Evolutionary conservation across 1,284 basidiomycete species (phyloP).

Genomic region (Sutorius eximius): DNA sequence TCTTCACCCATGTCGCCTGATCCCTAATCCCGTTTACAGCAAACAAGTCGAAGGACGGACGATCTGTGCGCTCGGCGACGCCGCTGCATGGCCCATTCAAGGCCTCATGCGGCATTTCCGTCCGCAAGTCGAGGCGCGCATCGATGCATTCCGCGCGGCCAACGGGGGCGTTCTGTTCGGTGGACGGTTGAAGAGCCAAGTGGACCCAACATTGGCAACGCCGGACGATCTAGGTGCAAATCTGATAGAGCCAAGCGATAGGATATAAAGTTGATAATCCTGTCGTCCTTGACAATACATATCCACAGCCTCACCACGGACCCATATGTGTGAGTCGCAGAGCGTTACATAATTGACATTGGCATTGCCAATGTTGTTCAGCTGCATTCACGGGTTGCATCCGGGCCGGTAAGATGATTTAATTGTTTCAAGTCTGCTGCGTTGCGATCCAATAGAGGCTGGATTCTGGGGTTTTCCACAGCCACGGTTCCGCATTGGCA

Average conservation of each 20-base stretch:
- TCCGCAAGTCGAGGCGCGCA: slow-evolving; percentile 88
- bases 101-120: slow-evolving; percentile 97
- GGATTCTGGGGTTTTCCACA: neutral
- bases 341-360: neutral
- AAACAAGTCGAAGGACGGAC: slow-evolving; percentile 97
- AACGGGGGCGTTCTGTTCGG: slow-evolving; percentile 91
- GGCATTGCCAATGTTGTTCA: neutral
- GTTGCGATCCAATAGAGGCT: neutral
- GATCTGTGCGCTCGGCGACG: slow-evolving; percentile 96
- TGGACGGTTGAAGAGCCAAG: slow-evolving; percentile 72
- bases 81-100: slow-evolving; percentile 98
- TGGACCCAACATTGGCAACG: slow-evolving; percentile 72
- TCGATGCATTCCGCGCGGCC: slow-evolving; percentile 74
- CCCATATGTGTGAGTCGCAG: neutral
- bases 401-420: neutral
- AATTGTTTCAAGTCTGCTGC: neutral
- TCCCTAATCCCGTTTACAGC: slow-evolving; percentile 39
- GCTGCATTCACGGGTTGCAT: neutral
- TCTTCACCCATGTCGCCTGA: slow-evolving; percentile 19
- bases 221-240: slow-evolving; percentile 78
- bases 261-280: slow-evolving; percentile 20
- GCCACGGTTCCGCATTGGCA: neutral
- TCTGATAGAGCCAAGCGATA: slow-evolving; percentile 40
- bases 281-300: slow-evolving; percentile 1
- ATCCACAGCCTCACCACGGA: neutral